A percentile compares a stretch with the other conserved stretches of the same genome.
phyloP scores from a whole-genome alignment of 2,329 filamentous ascomycete genomes.

The Xylariaceae sp. region DNA sequence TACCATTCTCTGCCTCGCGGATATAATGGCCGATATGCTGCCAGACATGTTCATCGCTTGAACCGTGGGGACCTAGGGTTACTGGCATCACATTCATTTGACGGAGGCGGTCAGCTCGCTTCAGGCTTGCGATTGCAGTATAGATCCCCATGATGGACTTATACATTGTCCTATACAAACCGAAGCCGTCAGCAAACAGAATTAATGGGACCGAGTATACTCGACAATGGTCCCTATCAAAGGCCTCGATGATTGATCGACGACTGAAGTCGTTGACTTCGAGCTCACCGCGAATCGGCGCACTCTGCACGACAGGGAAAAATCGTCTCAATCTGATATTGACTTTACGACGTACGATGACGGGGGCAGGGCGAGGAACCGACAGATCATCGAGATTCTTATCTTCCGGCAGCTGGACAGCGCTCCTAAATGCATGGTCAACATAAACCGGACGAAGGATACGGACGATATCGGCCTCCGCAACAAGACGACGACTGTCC shows the following conservation, averaged over 20 bases:
- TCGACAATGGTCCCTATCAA: neutral
- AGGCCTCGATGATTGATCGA: neutral
- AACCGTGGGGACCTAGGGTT: neutral
- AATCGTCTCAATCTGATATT: neutral
- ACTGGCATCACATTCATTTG: neutral
- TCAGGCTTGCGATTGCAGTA: neutral
- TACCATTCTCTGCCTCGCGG: neutral
- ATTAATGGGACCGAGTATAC: neutral
- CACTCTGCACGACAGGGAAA: neutral
- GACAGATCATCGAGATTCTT: neutral
- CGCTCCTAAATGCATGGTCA: neutral
- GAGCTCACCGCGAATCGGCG: neutral
- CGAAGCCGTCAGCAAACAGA: neutral
- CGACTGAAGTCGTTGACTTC: neutral
- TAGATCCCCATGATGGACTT: neutral
- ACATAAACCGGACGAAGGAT: neutral
- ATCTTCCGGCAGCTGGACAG: neutral
- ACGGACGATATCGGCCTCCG: neutral
- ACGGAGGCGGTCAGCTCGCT: neutral
- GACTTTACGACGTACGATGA: neutral
- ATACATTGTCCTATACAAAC: neutral
- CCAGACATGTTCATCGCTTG: neutral
- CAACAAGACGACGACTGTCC: no score
- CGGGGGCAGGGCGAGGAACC: neutral
- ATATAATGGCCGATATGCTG: neutral